Conservation (phyloP, 1,284 basidiomycete genomes). For the Marasmius fiardii region DNA sequence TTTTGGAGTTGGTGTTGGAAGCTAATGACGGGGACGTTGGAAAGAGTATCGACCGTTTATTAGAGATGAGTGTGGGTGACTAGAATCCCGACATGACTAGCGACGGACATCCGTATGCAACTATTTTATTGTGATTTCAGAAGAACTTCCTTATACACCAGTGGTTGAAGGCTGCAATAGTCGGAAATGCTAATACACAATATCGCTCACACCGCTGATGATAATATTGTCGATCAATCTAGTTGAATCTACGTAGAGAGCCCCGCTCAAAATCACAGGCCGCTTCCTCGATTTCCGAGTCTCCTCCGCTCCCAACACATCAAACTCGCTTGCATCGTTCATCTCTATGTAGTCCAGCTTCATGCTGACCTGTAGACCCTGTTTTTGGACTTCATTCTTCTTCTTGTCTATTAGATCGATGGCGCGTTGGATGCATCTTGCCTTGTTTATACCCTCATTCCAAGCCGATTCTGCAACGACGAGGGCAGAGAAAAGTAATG, state of each 20-base stretch:
- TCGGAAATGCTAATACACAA: conserved; percentile 12
- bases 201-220: conserved; percentile 48
- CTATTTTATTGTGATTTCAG: too few species aligned
- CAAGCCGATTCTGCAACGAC: conserved; percentile 53
- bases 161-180: too few species aligned
- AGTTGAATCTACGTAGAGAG: conserved; percentile 84
- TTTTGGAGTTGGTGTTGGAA: conserved; percentile 84
- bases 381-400: background rate
- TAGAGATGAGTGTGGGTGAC: conserved; percentile 69
- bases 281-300: conserved; percentile 18
- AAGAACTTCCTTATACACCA: too few species aligned
- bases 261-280: conserved; percentile 83
- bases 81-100: background rate
- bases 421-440: conserved; percentile 40
- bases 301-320: conserved; percentile 41
- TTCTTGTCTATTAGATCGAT: background rate
- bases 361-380: conserved; percentile 55
- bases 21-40: conserved; percentile 87
- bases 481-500: conserved; percentile 73
- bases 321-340: conserved; percentile 80
- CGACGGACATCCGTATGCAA: too few species aligned
- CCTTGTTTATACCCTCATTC: conserved; percentile 48
- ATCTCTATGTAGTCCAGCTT: conserved; percentile 85
- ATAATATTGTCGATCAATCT: conserved; percentile 93
- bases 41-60: conserved; percentile 79